A percentile compares a stretch with the other conserved stretches of the same genome.
Conservation (phyloP, 106 monocot species). For the Gastrodia elata region DNA sequence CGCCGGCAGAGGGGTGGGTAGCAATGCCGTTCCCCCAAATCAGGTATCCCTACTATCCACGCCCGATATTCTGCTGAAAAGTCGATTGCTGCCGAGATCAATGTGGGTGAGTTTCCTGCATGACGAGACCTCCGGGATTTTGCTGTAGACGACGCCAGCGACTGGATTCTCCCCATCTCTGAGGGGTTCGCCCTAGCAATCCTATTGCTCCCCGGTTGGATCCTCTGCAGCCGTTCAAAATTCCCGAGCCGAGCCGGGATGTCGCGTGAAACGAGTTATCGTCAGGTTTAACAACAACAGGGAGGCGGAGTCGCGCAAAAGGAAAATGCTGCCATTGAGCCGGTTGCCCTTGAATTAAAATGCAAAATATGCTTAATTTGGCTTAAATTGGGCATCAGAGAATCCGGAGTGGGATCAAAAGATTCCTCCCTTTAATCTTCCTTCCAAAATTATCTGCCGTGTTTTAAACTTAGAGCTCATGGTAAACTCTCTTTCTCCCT, state of each 20-base stretch:
- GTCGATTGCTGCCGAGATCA: conserved; percentile 47
- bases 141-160: conserved; percentile 43
- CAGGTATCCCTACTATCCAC: conserved; percentile 57
- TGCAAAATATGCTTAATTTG: too few species aligned
- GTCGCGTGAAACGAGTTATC: conserved; percentile 52
- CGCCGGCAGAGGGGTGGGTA: conserved; percentile 35
- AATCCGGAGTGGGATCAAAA: conserved; percentile 45
- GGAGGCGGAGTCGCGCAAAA: conserved; percentile 43
- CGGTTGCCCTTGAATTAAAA: too few species aligned
- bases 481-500: conserved; percentile 38
- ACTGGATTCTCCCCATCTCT: conserved; percentile 34
- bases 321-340: conserved; percentile 59
- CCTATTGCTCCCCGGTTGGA: conserved; percentile 66
- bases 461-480: conserved; percentile 35
- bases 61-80: conserved; percentile 42
- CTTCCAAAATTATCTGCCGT: conserved; percentile 44
- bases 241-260: conserved; percentile 63
- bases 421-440: conserved; percentile 41
- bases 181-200: conserved; percentile 57
- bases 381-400: too few species aligned
- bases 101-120: conserved; percentile 56
- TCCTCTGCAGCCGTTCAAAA: conserved; percentile 53
- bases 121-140: conserved; percentile 48
- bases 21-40: conserved; percentile 73
- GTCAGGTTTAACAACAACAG: conserved; percentile 81